Evolutionary conservation across 352 stramenopile species (phyloP), one percentile per base, ranked within the genome.

Genomic region (Phytophthora meadii): DNA sequence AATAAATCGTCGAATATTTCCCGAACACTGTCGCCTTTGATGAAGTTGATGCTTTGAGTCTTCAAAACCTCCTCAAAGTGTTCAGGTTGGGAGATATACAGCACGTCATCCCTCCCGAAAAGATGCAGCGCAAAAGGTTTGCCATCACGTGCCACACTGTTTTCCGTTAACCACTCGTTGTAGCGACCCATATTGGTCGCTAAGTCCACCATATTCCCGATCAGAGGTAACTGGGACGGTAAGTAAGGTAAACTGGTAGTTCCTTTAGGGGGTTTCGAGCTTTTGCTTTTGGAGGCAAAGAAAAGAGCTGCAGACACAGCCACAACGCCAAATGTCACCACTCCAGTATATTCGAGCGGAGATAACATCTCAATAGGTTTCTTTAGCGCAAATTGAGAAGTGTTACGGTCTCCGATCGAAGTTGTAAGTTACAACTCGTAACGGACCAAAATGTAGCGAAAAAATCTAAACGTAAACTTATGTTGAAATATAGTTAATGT

Each of bases 1-100:
- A 92, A 68, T 22, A 92, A 64, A 41, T 88, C 72, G 1, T 54
- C 44, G 14, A 63, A 63, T 0, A 42, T 49, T 0, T 63, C 55
- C 0, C 36, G 45, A 30, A 63, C 15, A n/a, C 36, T 42, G 55
- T 55, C 55, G 8, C 55, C 48, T 25, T 63, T 55, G 32, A 19
- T 54, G 36, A 63, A 56, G 11, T 63, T 49, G 24, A 12, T 25
- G 34, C 10, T 50, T 10, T 56, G 55, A 1, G 55, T 50, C 25
- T 55, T 63, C 8, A 63, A 14, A 15, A 63, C 15, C n/a, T 63
- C 45, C 12, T 63, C 55, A 25, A 56, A 49, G 12, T 63, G 55
- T 34, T 63, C 55, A 2, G 55, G 45, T 42, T n/a, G 24, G 5
- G 55, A 25, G 10, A 46, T 7, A 22, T 50, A 56, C 32, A 63